phyloP scores from a whole-genome alignment of 441 rosid genomes.

The Erysimum cheiri region DNA sequence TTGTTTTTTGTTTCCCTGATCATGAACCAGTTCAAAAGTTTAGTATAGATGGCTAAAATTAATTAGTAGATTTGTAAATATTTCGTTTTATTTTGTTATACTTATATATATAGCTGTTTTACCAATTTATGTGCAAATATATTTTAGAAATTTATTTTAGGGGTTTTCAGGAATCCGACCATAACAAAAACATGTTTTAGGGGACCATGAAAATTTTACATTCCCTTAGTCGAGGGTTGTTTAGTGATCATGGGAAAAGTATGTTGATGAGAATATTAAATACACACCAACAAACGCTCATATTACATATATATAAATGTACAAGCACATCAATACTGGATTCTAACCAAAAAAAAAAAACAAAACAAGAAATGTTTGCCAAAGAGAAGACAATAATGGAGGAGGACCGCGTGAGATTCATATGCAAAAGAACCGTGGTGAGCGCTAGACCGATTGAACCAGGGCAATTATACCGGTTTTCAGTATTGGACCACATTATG shows the following conservation, averaged over 20 bases:
- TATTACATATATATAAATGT: not conserved
- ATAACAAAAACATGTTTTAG: constrained; percentile 24
- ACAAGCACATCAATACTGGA: constrained; percentile 6
- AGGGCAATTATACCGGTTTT: constrained; percentile 46
- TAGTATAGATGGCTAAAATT: not conserved
- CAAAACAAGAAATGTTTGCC: not conserved
- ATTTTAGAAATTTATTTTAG: not conserved
- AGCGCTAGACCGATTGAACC: constrained; percentile 64
- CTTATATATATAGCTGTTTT: too few relatives aligned
- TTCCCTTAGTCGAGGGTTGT: constrained; percentile 30
- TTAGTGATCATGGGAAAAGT: constrained; percentile 40
- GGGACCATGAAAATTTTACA: constrained; percentile 12
- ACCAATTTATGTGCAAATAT: not conserved
- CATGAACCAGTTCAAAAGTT: not conserved
- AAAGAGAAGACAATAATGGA: constrained; percentile 25
- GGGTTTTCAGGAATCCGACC: not conserved
- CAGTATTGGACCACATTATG: constrained; percentile 71
- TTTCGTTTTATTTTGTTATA: too few relatives aligned
- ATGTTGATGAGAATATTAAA: constrained; percentile 16
- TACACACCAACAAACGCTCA: constrained; percentile 4
- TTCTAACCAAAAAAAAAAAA: not conserved
- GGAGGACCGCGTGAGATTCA: constrained; percentile 42
- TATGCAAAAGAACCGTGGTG: constrained; percentile 68
- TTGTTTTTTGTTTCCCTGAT: not conserved
- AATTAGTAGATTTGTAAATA: not conserved